phyloP scores from a whole-genome alignment of 2,329 filamentous ascomycete species.

The Alternaria sp. region DNA sequence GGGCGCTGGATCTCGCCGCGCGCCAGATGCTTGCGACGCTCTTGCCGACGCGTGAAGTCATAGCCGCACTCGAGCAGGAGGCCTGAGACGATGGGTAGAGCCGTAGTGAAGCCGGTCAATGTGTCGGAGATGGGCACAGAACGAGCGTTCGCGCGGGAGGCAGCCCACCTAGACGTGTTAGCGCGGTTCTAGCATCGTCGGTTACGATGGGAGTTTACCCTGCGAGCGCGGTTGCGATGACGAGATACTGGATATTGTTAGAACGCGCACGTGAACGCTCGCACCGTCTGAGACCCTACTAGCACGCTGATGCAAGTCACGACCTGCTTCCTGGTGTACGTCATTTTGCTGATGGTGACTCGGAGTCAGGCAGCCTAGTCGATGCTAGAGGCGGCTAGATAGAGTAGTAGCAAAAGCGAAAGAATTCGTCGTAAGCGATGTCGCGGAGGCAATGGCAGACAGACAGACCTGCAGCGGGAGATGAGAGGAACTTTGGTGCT shows the following conservation, averaged over 20 bases:
- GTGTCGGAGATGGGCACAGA: constrained; percentile 52
- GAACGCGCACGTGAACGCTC: not conserved
- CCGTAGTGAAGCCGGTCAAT: constrained; percentile 50
- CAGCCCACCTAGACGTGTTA: constrained; percentile 35
- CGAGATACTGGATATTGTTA: constrained; percentile 47
- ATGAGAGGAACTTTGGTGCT: not conserved
- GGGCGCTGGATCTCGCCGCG: constrained; percentile 45
- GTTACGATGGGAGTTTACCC: constrained; percentile 26
- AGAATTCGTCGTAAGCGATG: not conserved
- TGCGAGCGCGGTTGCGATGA: constrained; percentile 49
- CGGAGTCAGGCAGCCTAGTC: not conserved
- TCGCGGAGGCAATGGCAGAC: not conserved
- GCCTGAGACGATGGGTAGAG: constrained; percentile 52
- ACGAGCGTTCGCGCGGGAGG: constrained; percentile 39
- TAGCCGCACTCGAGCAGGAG: constrained; percentile 51
- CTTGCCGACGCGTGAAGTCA: constrained; percentile 41
- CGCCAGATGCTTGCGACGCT: constrained; percentile 32
- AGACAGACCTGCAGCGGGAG: not conserved
- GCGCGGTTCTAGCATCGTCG: not conserved
- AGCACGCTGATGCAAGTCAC: constrained; percentile 48
- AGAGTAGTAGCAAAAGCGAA: not conserved
- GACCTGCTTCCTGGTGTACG: constrained; percentile 48
- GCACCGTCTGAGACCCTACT: constrained; percentile 26
- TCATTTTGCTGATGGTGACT: constrained; percentile 27
- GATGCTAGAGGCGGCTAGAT: not conserved